These are phyloP conservation scores for Alternaria panax DNA, from an alignment of 2,329 filamentous ascomycete genomes.

Conservation along the genomic window DNA sequence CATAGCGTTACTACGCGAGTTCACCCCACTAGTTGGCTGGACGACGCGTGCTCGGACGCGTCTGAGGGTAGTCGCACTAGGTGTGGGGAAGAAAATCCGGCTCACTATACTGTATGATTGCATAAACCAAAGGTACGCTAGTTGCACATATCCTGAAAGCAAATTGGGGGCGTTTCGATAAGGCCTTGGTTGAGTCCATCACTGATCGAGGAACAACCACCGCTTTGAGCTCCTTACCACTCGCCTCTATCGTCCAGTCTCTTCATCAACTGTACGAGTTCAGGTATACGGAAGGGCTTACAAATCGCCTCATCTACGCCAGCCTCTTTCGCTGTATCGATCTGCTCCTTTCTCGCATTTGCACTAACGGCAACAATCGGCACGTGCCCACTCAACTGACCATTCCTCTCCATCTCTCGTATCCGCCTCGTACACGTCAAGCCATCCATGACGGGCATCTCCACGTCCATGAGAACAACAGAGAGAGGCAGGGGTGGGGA, in stretches of 20 bases:
- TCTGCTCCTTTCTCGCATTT: constrained; percentile 42
- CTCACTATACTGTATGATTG: background rate
- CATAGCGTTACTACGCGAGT: constrained; percentile 4
- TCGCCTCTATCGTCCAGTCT: background rate
- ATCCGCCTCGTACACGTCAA: constrained; percentile 30
- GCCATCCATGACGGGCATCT: constrained; percentile 47
- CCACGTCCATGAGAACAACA: constrained; percentile 35
- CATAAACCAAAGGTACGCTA: background rate
- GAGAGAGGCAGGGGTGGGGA: background rate
- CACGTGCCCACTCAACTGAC: constrained; percentile 22
- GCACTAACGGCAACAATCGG: constrained; percentile 40
- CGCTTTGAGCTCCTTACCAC: background rate
- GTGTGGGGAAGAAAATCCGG: background rate
- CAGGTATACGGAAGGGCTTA: constrained; percentile 68
- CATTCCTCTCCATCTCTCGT: constrained; percentile 23
- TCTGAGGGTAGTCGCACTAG: constrained; percentile 8
- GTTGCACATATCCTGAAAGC: background rate
- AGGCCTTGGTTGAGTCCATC: background rate
- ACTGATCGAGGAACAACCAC: background rate
- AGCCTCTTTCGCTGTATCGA: constrained; percentile 22
- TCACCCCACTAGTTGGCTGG: constrained; percentile 14
- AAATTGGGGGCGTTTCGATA: background rate
- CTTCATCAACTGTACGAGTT: constrained; percentile 5
- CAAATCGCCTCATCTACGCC: constrained; percentile 65
- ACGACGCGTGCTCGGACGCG: constrained; percentile 20